Conservation (phyloP, 805 yeast genomes). For the Candida takata region DNA sequence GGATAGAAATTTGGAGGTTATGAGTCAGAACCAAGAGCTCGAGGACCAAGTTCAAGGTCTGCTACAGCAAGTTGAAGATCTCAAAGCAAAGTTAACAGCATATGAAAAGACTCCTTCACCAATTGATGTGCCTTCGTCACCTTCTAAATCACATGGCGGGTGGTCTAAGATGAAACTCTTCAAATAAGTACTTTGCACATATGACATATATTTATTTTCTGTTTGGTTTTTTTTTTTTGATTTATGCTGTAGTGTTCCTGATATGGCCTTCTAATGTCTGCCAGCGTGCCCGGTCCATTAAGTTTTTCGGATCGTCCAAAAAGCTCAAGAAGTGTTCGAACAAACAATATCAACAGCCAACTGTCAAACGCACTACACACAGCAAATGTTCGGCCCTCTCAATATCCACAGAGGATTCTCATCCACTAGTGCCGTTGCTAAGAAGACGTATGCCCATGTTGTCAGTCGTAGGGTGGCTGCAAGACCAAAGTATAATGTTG, state of each 20-base stretch:
- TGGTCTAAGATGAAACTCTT: conserved; percentile 22
- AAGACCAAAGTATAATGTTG: conserved; percentile 39
- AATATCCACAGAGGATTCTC: conserved; percentile 18
- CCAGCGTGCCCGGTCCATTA: no score
- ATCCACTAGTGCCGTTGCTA: conserved; percentile 12
- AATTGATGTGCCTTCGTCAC: background rate
- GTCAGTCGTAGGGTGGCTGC: conserved; percentile 41
- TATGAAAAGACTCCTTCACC: conserved; percentile 1
- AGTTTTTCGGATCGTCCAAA: conserved; percentile 1
- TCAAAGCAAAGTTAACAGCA: conserved; percentile 22
- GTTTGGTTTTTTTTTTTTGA: no score
- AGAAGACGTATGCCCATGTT: conserved; percentile 27
- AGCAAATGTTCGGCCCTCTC: conserved; percentile 12
- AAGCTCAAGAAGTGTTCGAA: background rate
- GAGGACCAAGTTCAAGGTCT: conserved; percentile 45
- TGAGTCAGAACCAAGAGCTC: conserved; percentile 50
- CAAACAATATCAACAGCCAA: no score
- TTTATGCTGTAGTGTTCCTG: no score
- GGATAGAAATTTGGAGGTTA: conserved; percentile 58
- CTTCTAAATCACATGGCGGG: conserved; percentile 3
- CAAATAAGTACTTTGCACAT: no score
- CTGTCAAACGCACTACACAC: background rate
- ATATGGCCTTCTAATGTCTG: no score
- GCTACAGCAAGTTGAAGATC: conserved; percentile 33
- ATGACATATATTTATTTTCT: no score